Evolutionary conservation across 306 rosid genomes (phyloP), one percentile per base, ranked within the genome.

Genomic region (Fragaria vesca): DNA sequence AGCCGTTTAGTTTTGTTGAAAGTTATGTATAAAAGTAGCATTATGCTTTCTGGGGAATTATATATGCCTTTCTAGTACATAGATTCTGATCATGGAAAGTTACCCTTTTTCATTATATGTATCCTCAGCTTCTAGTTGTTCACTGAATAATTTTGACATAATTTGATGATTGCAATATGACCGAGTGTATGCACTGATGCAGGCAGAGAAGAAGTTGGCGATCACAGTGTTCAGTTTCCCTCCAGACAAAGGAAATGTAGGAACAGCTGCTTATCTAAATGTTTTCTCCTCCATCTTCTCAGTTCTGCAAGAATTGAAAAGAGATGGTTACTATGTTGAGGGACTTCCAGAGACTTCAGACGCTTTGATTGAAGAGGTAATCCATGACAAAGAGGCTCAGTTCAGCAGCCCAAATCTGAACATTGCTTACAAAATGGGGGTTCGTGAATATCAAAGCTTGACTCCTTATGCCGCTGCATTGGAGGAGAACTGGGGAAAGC

Each of bases 211-310:
- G 87, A 96, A 61, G 85, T 75, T 93, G 48, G 99, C 99, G 13
- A 90, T 96, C 74, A 96, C 99, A 0, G 96, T 96, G 80, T 96
- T 96, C 90, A 96, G 99, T 80, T 96, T 93, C 88, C 99, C 99
- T 36, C 99, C 99, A 21, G 99, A 96, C 88, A 96, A 96, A 85
- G 99, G 99, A 79, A 96, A 96, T 79, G 96, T 96, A 12, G 99
- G 99, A 84, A 92, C 94, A 13, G 98, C 99, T 66, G 99, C 99
- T 66, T 96, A 96, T 81, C 92, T 96, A 38, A 96, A 96, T 71
- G 99, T 96, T 76, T 96, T 96, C 72, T 85, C 96, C 50, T 96
- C 99, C 88, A 91, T 93, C 81, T 93, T 81, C 86, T 89, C 99
- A 0, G 99, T 96, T 77, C 82, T 96, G 20, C 86, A 91, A 86